Conservation (phyloP, 768 basidiomycete species). For the Serendipita sp. region DNA sequence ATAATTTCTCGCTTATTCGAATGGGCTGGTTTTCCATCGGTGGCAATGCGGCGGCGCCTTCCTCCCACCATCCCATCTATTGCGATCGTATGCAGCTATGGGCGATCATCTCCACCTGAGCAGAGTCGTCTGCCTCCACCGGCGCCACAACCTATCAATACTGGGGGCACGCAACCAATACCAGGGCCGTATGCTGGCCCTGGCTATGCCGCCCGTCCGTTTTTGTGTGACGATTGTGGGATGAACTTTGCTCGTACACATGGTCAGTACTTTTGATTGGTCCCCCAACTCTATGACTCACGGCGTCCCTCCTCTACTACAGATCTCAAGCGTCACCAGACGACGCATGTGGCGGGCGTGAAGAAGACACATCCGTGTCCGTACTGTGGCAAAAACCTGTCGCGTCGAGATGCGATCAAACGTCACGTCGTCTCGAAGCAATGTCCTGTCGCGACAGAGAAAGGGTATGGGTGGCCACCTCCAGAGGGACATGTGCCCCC, state of each 20-base stretch:
- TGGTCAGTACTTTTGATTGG: not conserved
- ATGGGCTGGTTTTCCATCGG: too few relatives aligned
- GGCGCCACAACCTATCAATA: not conserved
- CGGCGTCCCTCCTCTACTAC: not conserved
- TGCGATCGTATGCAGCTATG: not conserved
- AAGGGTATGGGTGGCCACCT: not conserved
- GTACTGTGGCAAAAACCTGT: slow-evolving; percentile 63
- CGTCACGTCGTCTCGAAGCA: slow-evolving; percentile 38
- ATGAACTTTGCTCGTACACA: slow-evolving; percentile 3
- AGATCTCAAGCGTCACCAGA: slow-evolving; percentile 68
- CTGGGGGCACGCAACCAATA: not conserved
- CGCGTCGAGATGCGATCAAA: slow-evolving; percentile 64
- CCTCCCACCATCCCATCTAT: not conserved
- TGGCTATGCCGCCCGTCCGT: not conserved
- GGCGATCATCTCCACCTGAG: slow-evolving; percentile 3
- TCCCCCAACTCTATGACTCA: not conserved
- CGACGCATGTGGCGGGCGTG: slow-evolving; percentile 39
- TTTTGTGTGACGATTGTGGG: slow-evolving; percentile 1
- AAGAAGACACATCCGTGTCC: slow-evolving; percentile 54
- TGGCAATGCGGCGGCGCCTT: not conserved
- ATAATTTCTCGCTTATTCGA: too few relatives aligned
- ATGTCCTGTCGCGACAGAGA: not conserved
- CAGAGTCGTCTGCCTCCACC: not conserved
- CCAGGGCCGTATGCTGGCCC: not conserved
- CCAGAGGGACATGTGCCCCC: not conserved